These are phyloP conservation scores for Pichia thaimueangensis DNA, from an alignment of 805 yeast species.

Conservation along the genomic window DNA sequence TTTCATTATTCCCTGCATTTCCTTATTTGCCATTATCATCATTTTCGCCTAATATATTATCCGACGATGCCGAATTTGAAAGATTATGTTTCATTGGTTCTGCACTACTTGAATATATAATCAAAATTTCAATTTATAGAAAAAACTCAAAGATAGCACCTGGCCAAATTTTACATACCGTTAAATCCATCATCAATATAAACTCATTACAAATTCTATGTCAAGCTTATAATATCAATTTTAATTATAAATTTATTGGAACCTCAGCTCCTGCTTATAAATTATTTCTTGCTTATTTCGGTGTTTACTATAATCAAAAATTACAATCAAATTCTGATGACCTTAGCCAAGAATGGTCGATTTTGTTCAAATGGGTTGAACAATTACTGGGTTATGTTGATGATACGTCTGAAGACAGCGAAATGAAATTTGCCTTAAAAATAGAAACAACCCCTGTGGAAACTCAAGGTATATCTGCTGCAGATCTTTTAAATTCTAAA, in stretches of 20 bases:
- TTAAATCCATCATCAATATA: constrained; percentile 1
- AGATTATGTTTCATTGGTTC: constrained; percentile 5
- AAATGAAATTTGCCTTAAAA: too few species aligned
- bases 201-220: neutral
- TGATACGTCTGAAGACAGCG: neutral
- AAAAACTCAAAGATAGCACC: neutral
- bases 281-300: constrained; percentile 7
- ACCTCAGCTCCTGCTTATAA: neutral
- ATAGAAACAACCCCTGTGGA: too few species aligned
- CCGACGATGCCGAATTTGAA: neutral
- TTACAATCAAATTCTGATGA: neutral
- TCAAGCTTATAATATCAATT: constrained; percentile 6
- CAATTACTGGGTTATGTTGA: constrained; percentile 1
- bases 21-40: neutral
- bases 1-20: constrained; percentile 5
- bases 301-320: constrained; percentile 4
- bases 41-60: neutral
- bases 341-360: neutral
- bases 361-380: constrained; percentile 4
- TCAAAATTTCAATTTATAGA: neutral
- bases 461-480: too few species aligned
- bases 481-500: too few species aligned
- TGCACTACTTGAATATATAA: constrained; percentile 3
- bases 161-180: neutral
- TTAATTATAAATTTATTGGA: constrained; percentile 6